Percentiles rank a stretch among this genome's conserved stretches.
Evolutionary conservation across 768 basidiomycete genomes (phyloP).

Genomic region (Thelephora aurantiotincta): DNA sequence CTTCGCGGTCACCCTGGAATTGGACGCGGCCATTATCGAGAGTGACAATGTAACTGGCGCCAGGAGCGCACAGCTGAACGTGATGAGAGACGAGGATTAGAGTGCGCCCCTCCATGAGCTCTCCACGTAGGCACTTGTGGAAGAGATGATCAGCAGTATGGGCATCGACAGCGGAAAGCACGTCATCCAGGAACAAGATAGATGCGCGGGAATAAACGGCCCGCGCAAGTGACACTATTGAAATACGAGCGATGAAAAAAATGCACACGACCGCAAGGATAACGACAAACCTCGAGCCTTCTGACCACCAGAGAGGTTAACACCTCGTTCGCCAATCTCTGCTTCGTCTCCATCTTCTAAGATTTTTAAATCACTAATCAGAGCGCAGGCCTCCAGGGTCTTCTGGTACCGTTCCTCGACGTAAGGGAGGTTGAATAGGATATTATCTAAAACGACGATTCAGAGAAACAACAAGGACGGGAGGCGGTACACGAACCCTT

Average conservation of each 20-base stretch:
- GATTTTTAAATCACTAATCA: constrained; percentile 64
- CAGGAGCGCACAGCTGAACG: constrained; percentile 74
- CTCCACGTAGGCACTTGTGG: constrained; percentile 65
- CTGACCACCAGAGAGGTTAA: constrained; percentile 43
- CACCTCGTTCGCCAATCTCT: constrained; percentile 80
- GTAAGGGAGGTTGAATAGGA: constrained; percentile 68
- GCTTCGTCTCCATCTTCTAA: constrained; percentile 81
- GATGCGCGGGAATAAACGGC: constrained; percentile 86
- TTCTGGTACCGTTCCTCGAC: constrained; percentile 60
- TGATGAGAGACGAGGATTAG: constrained; percentile 89
- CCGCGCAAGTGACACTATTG: constrained; percentile 56
- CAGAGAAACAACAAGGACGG: constrained; percentile 8
- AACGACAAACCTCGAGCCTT: constrained; percentile 31
- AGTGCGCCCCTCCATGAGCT: constrained; percentile 66
- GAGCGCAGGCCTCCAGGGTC: constrained; percentile 58
- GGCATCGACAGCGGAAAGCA: constrained; percentile 63
- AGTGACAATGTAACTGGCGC: constrained; percentile 70
- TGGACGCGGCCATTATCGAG: constrained; percentile 70
- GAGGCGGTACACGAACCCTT: constrained; percentile 20
- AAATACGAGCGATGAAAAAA: neutral
- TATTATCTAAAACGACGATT: constrained; percentile 34
- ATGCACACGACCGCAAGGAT: neutral
- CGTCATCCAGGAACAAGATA: constrained; percentile 74
- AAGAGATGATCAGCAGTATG: constrained; percentile 77
- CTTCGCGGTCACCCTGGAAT: constrained; percentile 53